These are phyloP conservation scores for Oxalis stricta DNA, from an alignment of 441 rosid species.

Conservation along the genomic window DNA sequence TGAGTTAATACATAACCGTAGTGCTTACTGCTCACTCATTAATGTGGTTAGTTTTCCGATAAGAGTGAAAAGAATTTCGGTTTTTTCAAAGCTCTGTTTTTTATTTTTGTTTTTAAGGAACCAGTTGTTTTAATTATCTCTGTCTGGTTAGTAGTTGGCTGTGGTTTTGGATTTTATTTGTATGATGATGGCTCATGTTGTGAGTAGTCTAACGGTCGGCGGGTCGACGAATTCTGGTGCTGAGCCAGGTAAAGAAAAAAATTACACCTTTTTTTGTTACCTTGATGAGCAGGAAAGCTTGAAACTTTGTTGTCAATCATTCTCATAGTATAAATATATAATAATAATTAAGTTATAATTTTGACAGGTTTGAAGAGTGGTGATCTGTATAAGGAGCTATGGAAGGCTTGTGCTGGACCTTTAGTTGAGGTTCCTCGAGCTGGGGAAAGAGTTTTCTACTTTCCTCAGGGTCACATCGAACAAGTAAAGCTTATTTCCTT, in stretches of 20 bases:
- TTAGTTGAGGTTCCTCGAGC: conserved; percentile 65
- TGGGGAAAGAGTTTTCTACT: conserved; percentile 73
- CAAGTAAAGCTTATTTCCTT: conserved; percentile 31
- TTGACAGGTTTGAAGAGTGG: conserved; percentile 22
- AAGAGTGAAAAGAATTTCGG: not conserved
- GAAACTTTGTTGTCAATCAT: not conserved
- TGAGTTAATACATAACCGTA: conserved; percentile 37
- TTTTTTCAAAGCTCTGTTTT: not conserved
- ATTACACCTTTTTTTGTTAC: no score
- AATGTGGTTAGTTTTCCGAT: conserved; percentile 21
- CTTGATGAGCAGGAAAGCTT: not conserved
- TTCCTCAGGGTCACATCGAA: conserved; percentile 93
- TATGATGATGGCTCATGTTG: no score
- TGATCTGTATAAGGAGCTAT: conserved; percentile 63
- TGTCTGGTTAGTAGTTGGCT: conserved; percentile 5
- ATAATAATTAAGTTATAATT: not conserved
- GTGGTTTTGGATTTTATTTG: no score
- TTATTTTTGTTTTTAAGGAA: not conserved
- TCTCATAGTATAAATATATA: not conserved
- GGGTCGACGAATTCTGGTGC: no score
- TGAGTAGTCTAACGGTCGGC: no score
- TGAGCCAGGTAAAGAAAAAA: no score
- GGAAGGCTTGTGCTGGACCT: conserved; percentile 95
- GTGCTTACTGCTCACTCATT: conserved; percentile 16
- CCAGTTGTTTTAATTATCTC: not conserved